Conservation (phyloP, 148 eudicot species). For the Simmondsia chinensis region DNA sequence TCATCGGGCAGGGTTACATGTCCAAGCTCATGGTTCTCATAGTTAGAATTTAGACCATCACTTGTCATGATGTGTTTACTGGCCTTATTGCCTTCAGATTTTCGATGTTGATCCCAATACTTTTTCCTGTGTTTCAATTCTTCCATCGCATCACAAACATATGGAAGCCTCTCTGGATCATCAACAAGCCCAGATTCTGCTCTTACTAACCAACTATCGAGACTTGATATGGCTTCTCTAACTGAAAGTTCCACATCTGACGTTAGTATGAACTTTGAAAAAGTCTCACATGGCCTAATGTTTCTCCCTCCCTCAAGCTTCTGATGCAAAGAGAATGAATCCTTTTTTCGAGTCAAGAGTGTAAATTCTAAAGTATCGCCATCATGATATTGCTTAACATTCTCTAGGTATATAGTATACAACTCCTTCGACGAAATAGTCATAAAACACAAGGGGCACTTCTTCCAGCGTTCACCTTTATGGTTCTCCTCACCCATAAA, state of each 20-base stretch:
- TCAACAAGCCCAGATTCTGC: conserved; percentile 94
- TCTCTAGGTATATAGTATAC: conserved; percentile 75
- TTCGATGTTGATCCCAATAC: conserved; percentile 56
- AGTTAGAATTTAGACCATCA: conserved; percentile 5
- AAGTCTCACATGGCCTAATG: conserved; percentile 32
- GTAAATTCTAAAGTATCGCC: conserved; percentile 64
- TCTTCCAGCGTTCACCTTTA: conserved; percentile 69
- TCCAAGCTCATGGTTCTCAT: conserved; percentile 10
- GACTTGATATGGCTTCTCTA: conserved; percentile 65
- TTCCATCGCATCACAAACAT: conserved; percentile 88
- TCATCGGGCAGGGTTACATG: conserved; percentile 17
- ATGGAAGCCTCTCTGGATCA: conserved; percentile 92
- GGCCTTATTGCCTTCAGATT: conserved; percentile 11
- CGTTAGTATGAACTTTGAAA: conserved; percentile 79
- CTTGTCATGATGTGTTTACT: conserved; percentile 12
- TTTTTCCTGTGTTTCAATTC: conserved; percentile 70
- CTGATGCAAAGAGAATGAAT: conserved; percentile 47
- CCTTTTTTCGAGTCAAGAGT: conserved; percentile 70
- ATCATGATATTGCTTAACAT: conserved; percentile 47
- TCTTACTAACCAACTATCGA: conserved; percentile 88
- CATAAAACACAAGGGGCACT: conserved; percentile 89
- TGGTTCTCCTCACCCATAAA: conserved; percentile 59
- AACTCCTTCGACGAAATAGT: conserved; percentile 79
- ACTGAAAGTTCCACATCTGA: conserved; percentile 85
- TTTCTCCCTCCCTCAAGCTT: conserved; percentile 30